Base-by-base conservation (phyloP, 1,284 basidiomycete genomes). In the Pterula multifida region DNA sequence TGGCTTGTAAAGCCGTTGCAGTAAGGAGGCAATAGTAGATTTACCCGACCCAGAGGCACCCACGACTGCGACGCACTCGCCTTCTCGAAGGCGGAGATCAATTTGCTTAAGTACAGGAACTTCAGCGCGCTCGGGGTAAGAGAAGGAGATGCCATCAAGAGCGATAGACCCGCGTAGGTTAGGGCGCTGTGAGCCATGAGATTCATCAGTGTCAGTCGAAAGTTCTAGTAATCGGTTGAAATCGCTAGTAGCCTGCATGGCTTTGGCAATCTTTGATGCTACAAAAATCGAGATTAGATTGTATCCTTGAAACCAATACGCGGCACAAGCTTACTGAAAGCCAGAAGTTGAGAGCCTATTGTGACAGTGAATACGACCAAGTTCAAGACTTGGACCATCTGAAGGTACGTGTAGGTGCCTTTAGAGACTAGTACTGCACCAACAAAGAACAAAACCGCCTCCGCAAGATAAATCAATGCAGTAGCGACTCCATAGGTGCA, bases 361-460 rank as follows among this genome's bases (percentile, higher is more conserved):
- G 90, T 90, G 53, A 98, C 83, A 3, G 88, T 85, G 69, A 98
- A 98, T 35, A 98, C 81, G 52, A 98, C 85, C 52, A 98, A 74
- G 54, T 94, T 87, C 62, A 96, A 81, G 22, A 90, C 86, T 65
- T 93, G 78, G 45, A 96, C 77, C 85, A 97, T 90, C 55, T 84
- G 78, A 54, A 84, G 72, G 63, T 95, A 96, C 13, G 79, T 79
- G 65, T 95, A 93, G 12, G 76, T 79, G n/a, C 88, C 90, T 2
- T 74, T 71, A 3, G 80, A 73, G 56, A 98, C 81, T 55, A 98
- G 78, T 26, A 88, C 67, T 0, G 91, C 88, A 35, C 91, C 90
- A 47, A 93, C 82, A 60, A 86, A 95, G 68, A 95, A 95, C 50
- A 98, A 72, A 9, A 96, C 70, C 1, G 91, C 94, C 65, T 95